Base-by-base conservation (phyloP, 306 rosid species). In the Quercus robur region DNA sequence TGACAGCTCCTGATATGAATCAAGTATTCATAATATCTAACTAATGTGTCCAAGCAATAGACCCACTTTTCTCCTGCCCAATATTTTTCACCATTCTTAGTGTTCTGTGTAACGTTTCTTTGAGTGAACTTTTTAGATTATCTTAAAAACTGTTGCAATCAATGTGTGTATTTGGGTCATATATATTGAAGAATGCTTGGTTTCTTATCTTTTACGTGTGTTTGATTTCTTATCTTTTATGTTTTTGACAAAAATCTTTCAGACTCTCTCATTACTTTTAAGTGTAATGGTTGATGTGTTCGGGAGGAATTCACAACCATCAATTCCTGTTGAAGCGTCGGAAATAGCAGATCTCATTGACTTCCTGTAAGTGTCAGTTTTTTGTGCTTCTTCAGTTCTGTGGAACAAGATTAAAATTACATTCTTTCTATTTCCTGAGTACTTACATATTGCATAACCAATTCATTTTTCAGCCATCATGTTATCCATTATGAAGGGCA, bases 401-500 rank as follows among this genome's bases (percentile, higher is more conserved):
- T 12, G 44, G 5, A 35, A 54, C 77, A 41, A 56, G 52, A 58
- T 44, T 67, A 75, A 74, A 58, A 55, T 73, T 68, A 30, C 26
- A 26, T 66, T 74, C 13, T 56, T 67, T 71, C 64, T 67, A 23
- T 76, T 64, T 77, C 75, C 55, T 67, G 73, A 58, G 52, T 28
- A 9, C 78, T 76, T 74, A 74, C 71, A 46, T 67, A 8, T 63
- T 49, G 54, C 56, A 26, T 56, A 33, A 67, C 68, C 56, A 67
- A 80, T 84, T 56, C 79, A 61, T 56, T 73, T 81, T 75, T 63
- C 92, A 95, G 98, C 80, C 98, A 95, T 78, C 99, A 95, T 28
- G 86, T 89, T 12, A 75, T 95, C 81, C 99, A 95, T 78, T 95
- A 91, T 71, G 97, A 95, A 74, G 99, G 99, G 79, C 99, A 95